Base-by-base conservation (phyloP, 2,329 filamentous ascomycete genomes). In the Geosmithia flava region DNA sequence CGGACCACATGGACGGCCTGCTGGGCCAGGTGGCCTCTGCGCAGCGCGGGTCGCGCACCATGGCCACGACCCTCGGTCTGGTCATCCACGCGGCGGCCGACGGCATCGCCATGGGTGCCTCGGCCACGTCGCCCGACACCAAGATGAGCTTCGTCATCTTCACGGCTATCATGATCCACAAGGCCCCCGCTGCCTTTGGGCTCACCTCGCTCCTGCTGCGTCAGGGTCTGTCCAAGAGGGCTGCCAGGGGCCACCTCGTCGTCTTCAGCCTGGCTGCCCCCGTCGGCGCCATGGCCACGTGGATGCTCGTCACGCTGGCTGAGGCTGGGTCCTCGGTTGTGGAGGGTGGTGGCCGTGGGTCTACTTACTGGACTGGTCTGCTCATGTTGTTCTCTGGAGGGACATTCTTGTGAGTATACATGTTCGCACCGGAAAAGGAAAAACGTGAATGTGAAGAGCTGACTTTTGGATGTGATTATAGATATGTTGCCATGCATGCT, bases 401-500 rank as follows among this genome's bases (percentile, higher is more conserved):
- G 16, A 98, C 93, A 0, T 98, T 98, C 61, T 67, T 98, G 84
- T 96, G 69, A 77, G 86, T 63, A 2, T 27, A 3, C n/a, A 17
- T n/a, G 23, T 7, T 11, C 33, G 3, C 33, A 27, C 23, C 23
- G 23, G 11, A 37, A 37, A 16, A 37, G 11, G 11, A 37, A 11
- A 37, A 37, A 11, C 33, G 10, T 7, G 15, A 37, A 37, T 8
- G 8, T 27, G 23, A 39, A 43, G 16, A 3, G 17, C 50, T 54
- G 43, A 46, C 30, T n/a, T 30, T 13, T 7, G 13, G 23, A 33
- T 42, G 11, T n/a, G 20, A 17, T 8, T 30, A 17, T 29, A 94
- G 88, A 56, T 95, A 97, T 59, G 93, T 98, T 42, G 93, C 93
- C 1, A 96, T 97, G 90, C 93, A 98, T 61, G 89, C 90, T 1